These are phyloP conservation scores for Pseudocercospora vitis DNA, from an alignment of 2,329 filamentous ascomycete genomes.

Conservation along the genomic window DNA sequence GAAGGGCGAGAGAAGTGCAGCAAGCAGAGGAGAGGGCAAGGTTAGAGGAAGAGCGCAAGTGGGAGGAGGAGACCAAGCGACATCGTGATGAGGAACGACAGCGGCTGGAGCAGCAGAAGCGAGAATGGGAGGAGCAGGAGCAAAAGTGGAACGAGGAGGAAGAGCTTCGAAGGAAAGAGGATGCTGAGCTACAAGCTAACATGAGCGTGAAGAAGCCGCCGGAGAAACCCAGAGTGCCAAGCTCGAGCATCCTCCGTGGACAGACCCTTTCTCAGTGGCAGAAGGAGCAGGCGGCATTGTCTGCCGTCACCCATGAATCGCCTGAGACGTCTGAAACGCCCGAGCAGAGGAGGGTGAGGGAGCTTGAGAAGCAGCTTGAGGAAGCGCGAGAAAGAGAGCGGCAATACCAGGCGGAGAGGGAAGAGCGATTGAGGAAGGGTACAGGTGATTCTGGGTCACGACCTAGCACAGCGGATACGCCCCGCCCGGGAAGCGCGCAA, in stretches of 20 bases:
- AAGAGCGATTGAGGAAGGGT: slow-evolving; percentile 48
- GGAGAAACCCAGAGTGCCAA: slow-evolving; percentile 48
- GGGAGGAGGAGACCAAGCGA: slow-evolving; percentile 65
- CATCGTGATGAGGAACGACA: slow-evolving; percentile 59
- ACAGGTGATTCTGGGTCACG: slow-evolving; percentile 37
- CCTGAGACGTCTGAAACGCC: slow-evolving; percentile 43
- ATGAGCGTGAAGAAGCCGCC: slow-evolving; percentile 64
- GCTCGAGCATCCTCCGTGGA: slow-evolving; percentile 64
- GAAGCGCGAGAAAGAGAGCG: slow-evolving; percentile 66
- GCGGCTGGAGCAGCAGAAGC: slow-evolving; percentile 66
- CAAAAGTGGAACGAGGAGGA: slow-evolving; percentile 75
- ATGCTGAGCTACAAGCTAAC: slow-evolving; percentile 68
- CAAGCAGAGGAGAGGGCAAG: slow-evolving; percentile 64
- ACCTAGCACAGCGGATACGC: slow-evolving; percentile 34
- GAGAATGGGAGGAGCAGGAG: slow-evolving; percentile 76
- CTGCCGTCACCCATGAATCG: slow-evolving; percentile 39
- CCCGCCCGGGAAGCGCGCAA: slow-evolving; percentile 38
- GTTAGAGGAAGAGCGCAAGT: slow-evolving; percentile 63
- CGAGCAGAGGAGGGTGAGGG: slow-evolving; percentile 69
- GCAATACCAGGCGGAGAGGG: slow-evolving; percentile 62
- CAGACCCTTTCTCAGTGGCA: slow-evolving; percentile 88
- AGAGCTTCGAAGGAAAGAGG: slow-evolving; percentile 68
- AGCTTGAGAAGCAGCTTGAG: slow-evolving; percentile 74
- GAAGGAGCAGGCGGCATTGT: slow-evolving; percentile 58
- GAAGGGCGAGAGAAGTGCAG: slow-evolving; percentile 49